phyloP scores from a whole-genome alignment of 371 early-diverging fungal genomes.

The Mucor velutinosus region DNA sequence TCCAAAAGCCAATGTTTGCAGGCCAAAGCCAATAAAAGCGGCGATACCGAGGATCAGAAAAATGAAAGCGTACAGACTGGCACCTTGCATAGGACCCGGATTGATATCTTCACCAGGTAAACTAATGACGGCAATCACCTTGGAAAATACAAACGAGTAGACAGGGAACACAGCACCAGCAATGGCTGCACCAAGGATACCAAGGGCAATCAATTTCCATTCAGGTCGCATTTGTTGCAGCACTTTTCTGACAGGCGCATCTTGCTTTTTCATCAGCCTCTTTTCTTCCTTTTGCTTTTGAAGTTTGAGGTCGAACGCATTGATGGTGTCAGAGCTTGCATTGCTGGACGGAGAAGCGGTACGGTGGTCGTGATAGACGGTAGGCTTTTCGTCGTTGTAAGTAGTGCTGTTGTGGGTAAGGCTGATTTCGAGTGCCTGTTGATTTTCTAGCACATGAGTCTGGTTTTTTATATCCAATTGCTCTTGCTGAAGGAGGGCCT shows the following conservation, averaged over 20 bases:
- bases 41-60: slow-evolving; percentile 52
- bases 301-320: slow-evolving; percentile 38
- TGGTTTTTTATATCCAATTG: slow-evolving; percentile 18
- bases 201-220: slow-evolving; percentile 35
- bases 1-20: slow-evolving; percentile 35
- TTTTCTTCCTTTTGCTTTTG: slow-evolving; percentile 40
- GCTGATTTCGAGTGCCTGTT: neutral
- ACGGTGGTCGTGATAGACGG: too few species aligned
- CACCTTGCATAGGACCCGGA: slow-evolving; percentile 44
- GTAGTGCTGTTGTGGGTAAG: too few species aligned
- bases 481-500: slow-evolving; percentile 1
- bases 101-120: slow-evolving; percentile 25
- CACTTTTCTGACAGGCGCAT: slow-evolving; percentile 45
- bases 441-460: neutral
- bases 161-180: slow-evolving; percentile 51
- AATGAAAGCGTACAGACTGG: slow-evolving; percentile 73
- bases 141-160: slow-evolving; percentile 4
- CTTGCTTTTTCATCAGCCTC: slow-evolving; percentile 41
- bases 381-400: too few species aligned
- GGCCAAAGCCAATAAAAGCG: slow-evolving; percentile 43
- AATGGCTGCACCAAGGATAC: slow-evolving; percentile 43
- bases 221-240: slow-evolving; percentile 33
- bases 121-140: slow-evolving; percentile 1
- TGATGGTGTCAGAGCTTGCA: too few species aligned
- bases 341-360: too few species aligned